Percentiles rank a stretch among this genome's conserved stretches.
These are phyloP conservation scores for Linnemannia elongata DNA, from an alignment of 192 early-diverging fungal genomes.

Conservation along the genomic window DNA sequence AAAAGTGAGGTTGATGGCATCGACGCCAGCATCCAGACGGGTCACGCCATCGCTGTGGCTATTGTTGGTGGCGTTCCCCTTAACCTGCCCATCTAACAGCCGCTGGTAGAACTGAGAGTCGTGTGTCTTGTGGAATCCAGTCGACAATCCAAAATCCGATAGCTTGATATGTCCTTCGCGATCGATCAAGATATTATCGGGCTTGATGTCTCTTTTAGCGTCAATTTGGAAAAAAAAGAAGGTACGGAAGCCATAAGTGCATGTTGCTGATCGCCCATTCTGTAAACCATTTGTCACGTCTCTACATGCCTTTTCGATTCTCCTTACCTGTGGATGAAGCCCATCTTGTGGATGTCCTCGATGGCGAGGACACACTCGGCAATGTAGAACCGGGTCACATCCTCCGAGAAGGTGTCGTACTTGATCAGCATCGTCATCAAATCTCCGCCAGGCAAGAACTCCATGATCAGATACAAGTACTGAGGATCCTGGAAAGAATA, in stretches of 20 bases:
- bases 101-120: conserved; percentile 96
- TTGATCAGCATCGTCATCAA: conserved; percentile 99
- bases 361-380: conserved; percentile 96
- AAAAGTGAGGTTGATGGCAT: conserved; percentile 93
- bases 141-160: conserved; percentile 99
- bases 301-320: background rate
- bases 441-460: conserved; percentile 98
- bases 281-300: background rate
- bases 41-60: conserved; percentile 51
- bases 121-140: conserved; percentile 99
- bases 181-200: conserved; percentile 94
- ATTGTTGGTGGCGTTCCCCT: conserved; percentile 58
- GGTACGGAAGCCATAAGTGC: background rate
- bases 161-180: conserved; percentile 99
- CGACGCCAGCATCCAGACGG: conserved; percentile 58
- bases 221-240: background rate
- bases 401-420: conserved; percentile 97
- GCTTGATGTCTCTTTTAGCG: conserved; percentile 79
- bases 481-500: conserved; percentile 97
- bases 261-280: background rate
- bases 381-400: conserved; percentile 98
- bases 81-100: conserved; percentile 77
- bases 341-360: conserved; percentile 92
- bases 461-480: conserved; percentile 99
- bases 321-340: conserved; percentile 92